A percentile compares a stretch with the other conserved stretches of the same genome.
phyloP scores from a whole-genome alignment of 2,329 filamentous ascomycete genomes.

The Mollisiaceae sp. region DNA sequence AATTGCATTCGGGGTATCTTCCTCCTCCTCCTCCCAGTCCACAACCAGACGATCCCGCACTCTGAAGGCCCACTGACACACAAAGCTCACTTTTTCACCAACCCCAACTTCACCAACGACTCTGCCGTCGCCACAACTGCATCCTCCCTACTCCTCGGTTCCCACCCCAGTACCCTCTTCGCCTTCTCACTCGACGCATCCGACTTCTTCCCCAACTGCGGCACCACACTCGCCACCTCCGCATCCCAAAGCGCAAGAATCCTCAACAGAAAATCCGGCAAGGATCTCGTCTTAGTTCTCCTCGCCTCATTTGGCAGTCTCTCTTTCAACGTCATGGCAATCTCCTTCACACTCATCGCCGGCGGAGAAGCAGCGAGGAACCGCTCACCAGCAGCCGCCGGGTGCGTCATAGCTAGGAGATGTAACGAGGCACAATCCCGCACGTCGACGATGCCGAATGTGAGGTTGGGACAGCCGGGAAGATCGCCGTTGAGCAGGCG shows the following conservation, averaged over 20 bases:
- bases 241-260: not conserved
- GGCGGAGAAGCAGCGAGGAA: not conserved
- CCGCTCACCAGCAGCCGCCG: not conserved
- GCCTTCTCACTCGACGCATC: conserved; percentile 16
- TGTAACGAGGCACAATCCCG: not conserved
- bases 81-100: not conserved
- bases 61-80: too few relatives aligned
- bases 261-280: not conserved
- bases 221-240: conserved; percentile 3
- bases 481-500: conserved; percentile 41
- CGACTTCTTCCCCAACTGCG: conserved; percentile 16
- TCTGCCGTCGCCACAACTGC: conserved; percentile 12
- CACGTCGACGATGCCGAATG: not conserved
- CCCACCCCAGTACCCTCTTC: conserved; percentile 15
- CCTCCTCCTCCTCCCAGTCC: too few relatives aligned
- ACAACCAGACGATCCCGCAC: too few relatives aligned
- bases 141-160: conserved; percentile 18
- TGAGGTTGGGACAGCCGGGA: conserved; percentile 36
- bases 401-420: not conserved
- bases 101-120: not conserved
- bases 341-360: not conserved
- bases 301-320: not conserved
- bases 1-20: too few relatives aligned
- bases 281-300: not conserved
- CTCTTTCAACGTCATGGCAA: not conserved